phyloP scores from a whole-genome alignment of 768 basidiomycete genomes.

The Boletus eberwhitei region DNA sequence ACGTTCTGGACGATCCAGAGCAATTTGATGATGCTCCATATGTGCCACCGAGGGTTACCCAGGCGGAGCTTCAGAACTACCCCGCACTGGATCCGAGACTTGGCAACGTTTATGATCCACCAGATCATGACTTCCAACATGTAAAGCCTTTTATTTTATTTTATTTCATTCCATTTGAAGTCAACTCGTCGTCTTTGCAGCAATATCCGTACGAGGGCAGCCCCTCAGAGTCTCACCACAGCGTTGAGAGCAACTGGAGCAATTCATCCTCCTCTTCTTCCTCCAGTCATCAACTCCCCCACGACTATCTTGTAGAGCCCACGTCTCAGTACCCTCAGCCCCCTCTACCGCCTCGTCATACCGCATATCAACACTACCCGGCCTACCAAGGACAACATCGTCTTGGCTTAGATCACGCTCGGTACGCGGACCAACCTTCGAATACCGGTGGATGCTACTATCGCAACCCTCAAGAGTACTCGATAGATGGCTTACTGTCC shows the following conservation, averaged over 20 bases:
- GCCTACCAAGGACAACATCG: conserved; percentile 24
- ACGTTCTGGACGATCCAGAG: conserved; percentile 14
- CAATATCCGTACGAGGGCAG: conserved; percentile 23
- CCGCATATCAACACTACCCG: conserved; percentile 16
- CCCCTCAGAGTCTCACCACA: conserved; percentile 25
- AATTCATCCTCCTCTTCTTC: conserved; percentile 23
- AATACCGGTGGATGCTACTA: conserved; percentile 13
- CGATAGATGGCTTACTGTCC: conserved; percentile 5
- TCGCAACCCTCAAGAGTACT: conserved; percentile 13
- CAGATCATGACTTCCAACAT: conserved; percentile 11
- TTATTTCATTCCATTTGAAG: not conserved
- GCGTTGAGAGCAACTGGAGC: conserved; percentile 28
- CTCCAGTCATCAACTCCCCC: conserved; percentile 13
- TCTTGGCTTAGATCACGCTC: conserved; percentile 21
- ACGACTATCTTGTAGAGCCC: conserved; percentile 6
- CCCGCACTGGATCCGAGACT: conserved; percentile 14
- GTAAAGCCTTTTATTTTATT: conserved; percentile 9
- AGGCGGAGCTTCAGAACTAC: conserved; percentile 17
- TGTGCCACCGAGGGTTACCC: conserved; percentile 25
- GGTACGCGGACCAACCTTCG: conserved; percentile 14
- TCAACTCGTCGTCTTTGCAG: not conserved
- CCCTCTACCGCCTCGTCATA: not conserved
- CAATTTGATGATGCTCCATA: conserved; percentile 30
- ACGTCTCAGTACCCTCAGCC: conserved; percentile 7
- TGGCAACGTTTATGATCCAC: conserved; percentile 5